Evolutionary conservation across 2,329 filamentous ascomycete genomes (phyloP), one percentile per base, ranked within the genome.

Genomic region (Macrophomina tecta): DNA sequence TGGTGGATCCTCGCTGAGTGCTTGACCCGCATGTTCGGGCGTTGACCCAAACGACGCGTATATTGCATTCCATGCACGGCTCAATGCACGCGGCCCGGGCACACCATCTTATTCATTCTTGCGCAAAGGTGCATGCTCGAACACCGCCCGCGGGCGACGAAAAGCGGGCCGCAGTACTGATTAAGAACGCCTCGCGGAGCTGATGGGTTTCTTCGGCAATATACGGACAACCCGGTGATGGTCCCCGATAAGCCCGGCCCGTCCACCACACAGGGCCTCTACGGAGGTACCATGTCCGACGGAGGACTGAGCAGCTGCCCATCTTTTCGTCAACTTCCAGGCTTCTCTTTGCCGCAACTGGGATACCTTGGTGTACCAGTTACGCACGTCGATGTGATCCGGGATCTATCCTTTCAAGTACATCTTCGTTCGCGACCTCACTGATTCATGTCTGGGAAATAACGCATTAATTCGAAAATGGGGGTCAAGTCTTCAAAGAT

Each of bases 401-500:
- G n/a, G 36, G 42, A 7, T 48, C 42, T n/a, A 8, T 4, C 56
- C n/a, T 32, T 40, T 32, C 11, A n/a, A 46, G 40, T 9, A 40
- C 45, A 36, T n/a, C n/a, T 32, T 36, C 58, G 36, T 62, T 23
- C 28, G 16, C 45, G 36, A 30, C 45, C 49, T 36, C 5, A 45
- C 45, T 28, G 11, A 9, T 49, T 23, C 49, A 28, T 45, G 36
- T 14, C 38, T 45, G 23, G 58, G 8, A 62, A 45, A 30, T 9
- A 38, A 38, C 32, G 18, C 45, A 9, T 48, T 28, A 45, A 49
- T 45, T 40, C 38, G 58, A 45, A 40, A 62, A 62, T 62, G 58
- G 58, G 58, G n/a, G 58, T 32, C 58, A 62, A 62, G 58, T 51
- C 58, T 36, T 62, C 58, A 45, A 62, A 40, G 58, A 49, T 62